Conservation (phyloP, 208 protist species). For the Kentomonas sorsogonicus region DNA sequence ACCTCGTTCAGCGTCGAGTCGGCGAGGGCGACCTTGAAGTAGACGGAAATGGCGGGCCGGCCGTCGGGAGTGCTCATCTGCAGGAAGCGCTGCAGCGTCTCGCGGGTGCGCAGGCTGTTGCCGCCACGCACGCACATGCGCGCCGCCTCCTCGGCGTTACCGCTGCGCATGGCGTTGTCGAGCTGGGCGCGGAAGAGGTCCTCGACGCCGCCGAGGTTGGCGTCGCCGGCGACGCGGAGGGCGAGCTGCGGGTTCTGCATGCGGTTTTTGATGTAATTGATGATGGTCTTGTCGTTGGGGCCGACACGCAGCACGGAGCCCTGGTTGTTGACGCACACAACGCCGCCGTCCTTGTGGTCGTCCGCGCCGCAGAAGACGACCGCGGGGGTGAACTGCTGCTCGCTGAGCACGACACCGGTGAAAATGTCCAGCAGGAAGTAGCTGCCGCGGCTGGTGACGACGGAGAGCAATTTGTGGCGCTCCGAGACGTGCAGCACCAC, state of each 20-base stretch:
- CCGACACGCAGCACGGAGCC: constrained; percentile 91
- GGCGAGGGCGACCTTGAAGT: constrained; percentile 97
- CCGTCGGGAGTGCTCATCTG: constrained; percentile 62
- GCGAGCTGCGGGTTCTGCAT: constrained; percentile 94
- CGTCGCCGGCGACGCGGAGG: constrained; percentile 93
- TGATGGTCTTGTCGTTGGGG: constrained; percentile 96
- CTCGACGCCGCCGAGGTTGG: constrained; percentile 97
- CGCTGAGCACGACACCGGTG: constrained; percentile 91
- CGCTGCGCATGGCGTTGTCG: constrained; percentile 88
- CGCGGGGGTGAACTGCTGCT: constrained; percentile 93
- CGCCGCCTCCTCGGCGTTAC: constrained; percentile 94
- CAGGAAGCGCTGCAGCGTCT: constrained; percentile 96
- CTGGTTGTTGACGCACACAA: constrained; percentile 96
- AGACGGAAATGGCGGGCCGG: constrained; percentile 95
- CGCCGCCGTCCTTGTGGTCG: constrained; percentile 83
- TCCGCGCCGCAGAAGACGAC: constrained; percentile 95
- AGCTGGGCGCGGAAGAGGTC: constrained; percentile 96
- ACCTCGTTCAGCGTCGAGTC: constrained; percentile 94
- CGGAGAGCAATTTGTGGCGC: constrained; percentile 95
- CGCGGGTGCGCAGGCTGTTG: constrained; percentile 92
- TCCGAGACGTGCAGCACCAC: constrained; percentile 94
- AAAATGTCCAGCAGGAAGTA: constrained; percentile 95
- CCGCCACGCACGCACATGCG: constrained; percentile 92
- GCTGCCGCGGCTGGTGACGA: constrained; percentile 96
- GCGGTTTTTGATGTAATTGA: constrained; percentile 93